Base-by-base conservation (phyloP, 2,329 filamentous ascomycete genomes). In the Trichoderma hamatum region DNA sequence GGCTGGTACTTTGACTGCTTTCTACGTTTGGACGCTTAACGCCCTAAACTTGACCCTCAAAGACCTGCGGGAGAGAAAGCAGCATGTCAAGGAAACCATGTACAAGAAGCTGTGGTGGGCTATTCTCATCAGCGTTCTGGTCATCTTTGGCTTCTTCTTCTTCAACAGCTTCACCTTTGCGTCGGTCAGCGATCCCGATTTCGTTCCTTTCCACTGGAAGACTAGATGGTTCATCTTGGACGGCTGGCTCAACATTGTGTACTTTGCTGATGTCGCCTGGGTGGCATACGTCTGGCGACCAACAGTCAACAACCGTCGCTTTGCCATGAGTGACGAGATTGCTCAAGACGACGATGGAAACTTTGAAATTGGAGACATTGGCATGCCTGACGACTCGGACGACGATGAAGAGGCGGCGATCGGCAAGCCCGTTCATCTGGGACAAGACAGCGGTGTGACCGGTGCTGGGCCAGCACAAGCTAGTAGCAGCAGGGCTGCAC, bases 101-200 rank as follows among this genome's bases (percentile, higher is more conserved):
- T 99, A 98, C 82, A 94, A 92, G 82, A 97, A 96, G 80, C 88
- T 99, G 16, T 99, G 96, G 94, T 99, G 94, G 94, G 95, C 93
- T 79, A 97, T 99, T 70, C 85, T 99, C 56, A 85, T 88, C 72
- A 97, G 92, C 78, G 97, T 99, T 77, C 83, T 98, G 60, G 93
- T 98, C 74, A 97, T 98, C 74, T 99, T 99, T 75, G 94, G 86
- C 69, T 99, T 99, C 84, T 97, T 99, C 85, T 98, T 99, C 84
- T 90, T 98, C 84, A 98, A 97, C 84, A 96, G 92, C 74, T 94
- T 97, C 80, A 93, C 92, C 0, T 97, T 99, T 78, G 95, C 94
- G 60, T 94, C 94, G 14, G 89, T 90, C 59, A 88, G 87, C 59
- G 91, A 94, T 72, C 92, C 92, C 0, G 92, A 97, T 79, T 99